Percentiles rank a stretch among this genome's conserved stretches.
These are phyloP conservation scores for Dothistroma pini DNA, from an alignment of 2,329 filamentous ascomycete species.

Conservation along the genomic window DNA sequence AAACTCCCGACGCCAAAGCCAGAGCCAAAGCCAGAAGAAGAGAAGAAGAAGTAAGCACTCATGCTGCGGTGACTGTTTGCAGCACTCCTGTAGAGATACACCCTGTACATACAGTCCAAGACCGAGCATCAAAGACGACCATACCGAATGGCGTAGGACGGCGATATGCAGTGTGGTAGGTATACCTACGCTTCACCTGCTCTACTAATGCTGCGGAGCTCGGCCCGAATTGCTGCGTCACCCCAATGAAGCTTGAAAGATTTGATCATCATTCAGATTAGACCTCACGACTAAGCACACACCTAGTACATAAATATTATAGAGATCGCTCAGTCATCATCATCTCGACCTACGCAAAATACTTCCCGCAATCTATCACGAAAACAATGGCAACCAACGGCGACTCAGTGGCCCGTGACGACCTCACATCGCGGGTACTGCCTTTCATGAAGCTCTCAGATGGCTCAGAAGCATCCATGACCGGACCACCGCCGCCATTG, in stretches of 20 bases:
- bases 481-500: conserved; percentile 44
- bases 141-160: neutral
- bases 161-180: neutral
- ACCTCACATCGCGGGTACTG: conserved; percentile 43
- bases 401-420: conserved; percentile 36
- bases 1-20: conserved; percentile 95
- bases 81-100: conserved; percentile 10
- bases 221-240: neutral
- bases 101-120: conserved; percentile 7
- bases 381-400: neutral
- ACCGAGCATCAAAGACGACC: neutral
- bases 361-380: neutral
- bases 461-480: conserved; percentile 40
- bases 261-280: neutral
- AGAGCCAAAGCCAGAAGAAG: conserved; percentile 83
- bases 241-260: neutral
- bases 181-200: conserved; percentile 1
- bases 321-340: too few species aligned
- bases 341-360: neutral
- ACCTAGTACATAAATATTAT: neutral
- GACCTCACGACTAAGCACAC: neutral
- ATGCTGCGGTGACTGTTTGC: conserved; percentile 37
- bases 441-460: conserved; percentile 51
- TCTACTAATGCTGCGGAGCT: neutral
- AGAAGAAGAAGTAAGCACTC: conserved; percentile 64